Evolutionary conservation across 805 yeast genomes (phyloP), one percentile per base, ranked within the genome.

Genomic region (Priceomyces carsonii): DNA sequence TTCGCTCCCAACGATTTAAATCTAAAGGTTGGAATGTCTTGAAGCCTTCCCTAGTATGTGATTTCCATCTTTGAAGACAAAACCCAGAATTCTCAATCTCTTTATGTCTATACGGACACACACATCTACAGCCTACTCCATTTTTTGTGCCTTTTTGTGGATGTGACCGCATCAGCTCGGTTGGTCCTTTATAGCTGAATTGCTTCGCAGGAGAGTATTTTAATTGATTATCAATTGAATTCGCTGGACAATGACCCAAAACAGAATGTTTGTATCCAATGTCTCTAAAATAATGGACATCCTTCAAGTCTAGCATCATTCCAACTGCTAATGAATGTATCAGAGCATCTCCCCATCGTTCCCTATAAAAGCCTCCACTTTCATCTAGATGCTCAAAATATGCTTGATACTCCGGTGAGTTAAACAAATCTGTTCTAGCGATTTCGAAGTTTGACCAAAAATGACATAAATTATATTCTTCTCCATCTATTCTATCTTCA

Each of bases 281-380:
- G 53, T 91, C 97, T 43, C 96, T 67, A 63, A 91, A 91, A 61
- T 89, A 91, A 61, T 91, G 97, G 7, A 91, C 66, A 38, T 90
- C 86, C 2, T 75, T 65, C 2, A 80, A 58, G 39, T 83, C 71
- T 26, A 90, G 63, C 49, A 85, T 69, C 74, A 93, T 70, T 0
- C 88, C 91, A 4, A 85, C 77, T 0, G 95, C 98, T 15, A 93
- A 60, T 0, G 96, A 82, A 57, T 89, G 97, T 4, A 91, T 80
- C 0, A 97, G 96, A 0, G 97, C 96, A 69, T 91, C 98, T 2
- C 98, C 98, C 98, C 98, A 91, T 51, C 99, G 67, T 57, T 93
- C 96, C 35, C 75, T 73, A 72, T 80, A 89, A 53, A 91, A 90
- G 0, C 98, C 97, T 8, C 90, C 87, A 3, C 79, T 64, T 6